phyloP scores from a whole-genome alignment of 2,329 filamentous ascomycete genomes.

The Sarocladium brachiariae region DNA sequence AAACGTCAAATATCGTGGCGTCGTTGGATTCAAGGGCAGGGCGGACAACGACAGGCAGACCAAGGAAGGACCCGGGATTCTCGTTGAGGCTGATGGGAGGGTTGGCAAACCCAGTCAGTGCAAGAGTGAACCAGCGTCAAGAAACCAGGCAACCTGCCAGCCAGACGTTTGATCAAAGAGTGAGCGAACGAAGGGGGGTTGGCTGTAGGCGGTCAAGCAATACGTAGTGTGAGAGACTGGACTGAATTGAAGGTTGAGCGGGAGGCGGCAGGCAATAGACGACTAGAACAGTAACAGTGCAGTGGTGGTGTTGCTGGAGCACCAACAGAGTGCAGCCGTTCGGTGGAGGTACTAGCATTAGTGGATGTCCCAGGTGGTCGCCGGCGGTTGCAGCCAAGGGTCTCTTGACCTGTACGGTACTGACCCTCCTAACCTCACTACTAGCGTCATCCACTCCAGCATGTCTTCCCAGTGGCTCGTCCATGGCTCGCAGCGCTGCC shows the following conservation, averaged over 20 bases:
- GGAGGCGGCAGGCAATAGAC: neutral
- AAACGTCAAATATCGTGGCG: neutral
- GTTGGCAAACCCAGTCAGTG: neutral
- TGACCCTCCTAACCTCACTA: too few relatives aligned
- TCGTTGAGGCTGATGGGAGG: neutral
- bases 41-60: neutral
- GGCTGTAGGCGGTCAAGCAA: neutral
- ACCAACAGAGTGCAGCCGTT: too few relatives aligned
- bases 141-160: neutral
- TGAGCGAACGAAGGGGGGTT: neutral
- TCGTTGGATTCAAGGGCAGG: slow-evolving; percentile 3
- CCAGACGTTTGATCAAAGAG: neutral
- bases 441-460: slow-evolving; percentile 2
- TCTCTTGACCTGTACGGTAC: too few relatives aligned
- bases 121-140: neutral
- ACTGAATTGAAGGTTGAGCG: neutral
- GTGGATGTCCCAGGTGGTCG: neutral
- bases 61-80: neutral
- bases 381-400: neutral
- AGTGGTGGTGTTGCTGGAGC: neutral
- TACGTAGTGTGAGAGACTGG: neutral
- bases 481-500: too few relatives aligned
- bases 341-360: too few relatives aligned
- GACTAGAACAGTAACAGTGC: neutral
- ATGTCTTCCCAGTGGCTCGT: slow-evolving; percentile 1